Evolutionary conservation across 192 early-diverging fungal species (phyloP).

Genomic region (Anaeromyces robustus): DNA sequence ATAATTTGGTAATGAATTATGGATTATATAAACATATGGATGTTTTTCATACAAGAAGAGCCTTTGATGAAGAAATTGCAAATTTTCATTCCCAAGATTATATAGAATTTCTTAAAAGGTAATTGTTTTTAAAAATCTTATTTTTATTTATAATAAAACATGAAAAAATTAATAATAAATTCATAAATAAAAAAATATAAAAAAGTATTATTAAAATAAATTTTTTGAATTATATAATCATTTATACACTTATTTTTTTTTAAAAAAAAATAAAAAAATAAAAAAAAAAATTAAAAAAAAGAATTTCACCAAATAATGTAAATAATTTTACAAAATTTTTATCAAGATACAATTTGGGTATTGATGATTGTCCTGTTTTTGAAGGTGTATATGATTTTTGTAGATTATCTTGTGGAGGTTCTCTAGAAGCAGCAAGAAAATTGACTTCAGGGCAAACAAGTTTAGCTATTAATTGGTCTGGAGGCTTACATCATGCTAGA

Average conservation of each 20-base stretch:
- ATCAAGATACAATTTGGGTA: conserved; percentile 53
- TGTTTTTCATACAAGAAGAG: conserved; percentile 58
- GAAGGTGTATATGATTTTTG: conserved; percentile 93
- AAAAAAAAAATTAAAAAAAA: background rate
- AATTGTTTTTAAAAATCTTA: too few species aligned
- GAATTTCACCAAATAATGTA: conserved; percentile 33
- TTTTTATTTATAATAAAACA: too few species aligned
- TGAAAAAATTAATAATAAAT: too few species aligned
- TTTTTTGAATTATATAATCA: too few species aligned
- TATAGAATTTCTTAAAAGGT: background rate
- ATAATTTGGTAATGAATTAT: conserved; percentile 83
- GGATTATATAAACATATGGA: conserved; percentile 85
- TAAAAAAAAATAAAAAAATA: too few species aligned
- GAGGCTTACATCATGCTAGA: conserved; percentile 94
- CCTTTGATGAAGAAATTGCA: conserved; percentile 76
- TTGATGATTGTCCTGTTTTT: conserved; percentile 93
- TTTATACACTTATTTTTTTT: too few species aligned
- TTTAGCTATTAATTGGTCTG: conserved; percentile 91
- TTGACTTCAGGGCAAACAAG: conserved; percentile 66
- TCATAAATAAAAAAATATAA: too few species aligned
- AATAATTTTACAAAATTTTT: conserved; percentile 18
- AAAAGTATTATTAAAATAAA: too few species aligned
- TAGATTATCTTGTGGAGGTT: conserved; percentile 75
- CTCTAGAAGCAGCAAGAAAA: conserved; percentile 71
- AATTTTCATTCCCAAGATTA: conserved; percentile 57